Conservation (phyloP, 805 yeast genomes). For the Candida oleophila region DNA sequence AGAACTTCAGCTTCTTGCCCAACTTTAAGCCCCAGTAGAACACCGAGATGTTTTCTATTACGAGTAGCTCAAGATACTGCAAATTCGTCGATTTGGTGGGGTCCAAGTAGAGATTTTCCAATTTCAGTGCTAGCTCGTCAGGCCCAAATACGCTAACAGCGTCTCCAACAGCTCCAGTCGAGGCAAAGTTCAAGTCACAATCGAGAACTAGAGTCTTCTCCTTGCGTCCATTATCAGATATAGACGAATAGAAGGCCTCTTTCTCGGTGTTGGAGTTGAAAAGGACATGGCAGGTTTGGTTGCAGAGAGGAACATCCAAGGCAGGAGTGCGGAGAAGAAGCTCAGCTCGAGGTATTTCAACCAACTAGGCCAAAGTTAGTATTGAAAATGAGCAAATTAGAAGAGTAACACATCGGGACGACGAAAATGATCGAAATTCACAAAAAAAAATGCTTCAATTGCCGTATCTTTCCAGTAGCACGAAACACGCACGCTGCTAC, state of each 20-base stretch:
- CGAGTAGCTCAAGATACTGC: not conserved
- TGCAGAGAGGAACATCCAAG: not conserved
- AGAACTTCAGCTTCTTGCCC: slow-evolving; percentile 8
- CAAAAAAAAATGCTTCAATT: not conserved
- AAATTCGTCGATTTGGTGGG: not conserved
- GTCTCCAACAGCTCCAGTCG: not conserved
- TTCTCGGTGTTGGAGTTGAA: not conserved
- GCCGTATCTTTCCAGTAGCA: too few relatives aligned
- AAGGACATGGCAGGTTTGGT: not conserved
- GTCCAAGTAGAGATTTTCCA: not conserved
- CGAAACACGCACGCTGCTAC: too few relatives aligned
- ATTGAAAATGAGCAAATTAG: too few relatives aligned
- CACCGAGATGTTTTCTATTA: slow-evolving; percentile 31
- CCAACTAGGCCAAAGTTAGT: not conserved
- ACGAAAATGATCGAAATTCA: not conserved
- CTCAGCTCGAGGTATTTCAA: not conserved
- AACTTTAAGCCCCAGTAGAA: slow-evolving; percentile 31
- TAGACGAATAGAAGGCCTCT: not conserved
- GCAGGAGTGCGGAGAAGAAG: not conserved
- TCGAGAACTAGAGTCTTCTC: not conserved
- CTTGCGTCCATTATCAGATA: not conserved
- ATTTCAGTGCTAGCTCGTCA: not conserved
- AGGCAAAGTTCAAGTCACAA: not conserved
- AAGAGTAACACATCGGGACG: too few relatives aligned
- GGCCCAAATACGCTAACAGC: not conserved